A percentile compares a stretch with the other conserved stretches of the same genome.
Conservation (phyloP, 805 yeast species). For the Monosporozyma unispora region DNA sequence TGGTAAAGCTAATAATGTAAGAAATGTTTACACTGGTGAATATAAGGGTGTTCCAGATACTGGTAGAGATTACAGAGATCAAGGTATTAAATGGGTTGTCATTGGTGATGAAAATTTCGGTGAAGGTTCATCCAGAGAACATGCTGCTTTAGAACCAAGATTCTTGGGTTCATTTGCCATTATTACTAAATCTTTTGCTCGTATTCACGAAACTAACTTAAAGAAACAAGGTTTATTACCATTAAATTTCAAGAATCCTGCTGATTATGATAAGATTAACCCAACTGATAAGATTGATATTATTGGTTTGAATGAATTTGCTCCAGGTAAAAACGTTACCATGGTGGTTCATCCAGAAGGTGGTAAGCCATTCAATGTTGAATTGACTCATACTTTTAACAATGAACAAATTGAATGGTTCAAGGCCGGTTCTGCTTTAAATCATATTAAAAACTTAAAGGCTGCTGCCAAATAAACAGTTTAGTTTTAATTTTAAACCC, state of each 20-base stretch:
- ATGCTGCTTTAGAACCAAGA: slow-evolving; percentile 99
- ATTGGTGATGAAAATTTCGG: slow-evolving; percentile 98
- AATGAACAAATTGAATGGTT: slow-evolving; percentile 97
- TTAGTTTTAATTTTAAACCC: neutral
- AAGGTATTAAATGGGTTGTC: slow-evolving; percentile 92
- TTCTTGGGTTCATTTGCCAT: slow-evolving; percentile 97
- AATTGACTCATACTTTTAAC: slow-evolving; percentile 94
- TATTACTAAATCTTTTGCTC: slow-evolving; percentile 94
- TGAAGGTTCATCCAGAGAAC: slow-evolving; percentile 99
- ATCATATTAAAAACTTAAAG: slow-evolving; percentile 42
- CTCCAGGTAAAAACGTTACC: slow-evolving; percentile 88
- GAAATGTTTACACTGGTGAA: slow-evolving; percentile 85
- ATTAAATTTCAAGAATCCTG: slow-evolving; percentile 81
- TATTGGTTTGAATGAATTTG: slow-evolving; percentile 69
- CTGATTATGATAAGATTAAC: slow-evolving; percentile 88
- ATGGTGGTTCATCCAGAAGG: slow-evolving; percentile 64
- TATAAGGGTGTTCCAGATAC: slow-evolving; percentile 95
- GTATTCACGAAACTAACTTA: slow-evolving; percentile 98
- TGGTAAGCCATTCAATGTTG: slow-evolving; percentile 80
- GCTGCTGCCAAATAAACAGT: neutral
- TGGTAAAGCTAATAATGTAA: slow-evolving; percentile 84
- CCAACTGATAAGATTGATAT: slow-evolving; percentile 86
- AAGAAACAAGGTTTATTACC: slow-evolving; percentile 99
- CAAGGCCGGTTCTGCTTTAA: slow-evolving; percentile 97
- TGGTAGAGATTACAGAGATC: slow-evolving; percentile 88